Evolutionary conservation across 1,284 basidiomycete genomes (phyloP).

Genomic region (Cutaneotrichosporon mucoides): DNA sequence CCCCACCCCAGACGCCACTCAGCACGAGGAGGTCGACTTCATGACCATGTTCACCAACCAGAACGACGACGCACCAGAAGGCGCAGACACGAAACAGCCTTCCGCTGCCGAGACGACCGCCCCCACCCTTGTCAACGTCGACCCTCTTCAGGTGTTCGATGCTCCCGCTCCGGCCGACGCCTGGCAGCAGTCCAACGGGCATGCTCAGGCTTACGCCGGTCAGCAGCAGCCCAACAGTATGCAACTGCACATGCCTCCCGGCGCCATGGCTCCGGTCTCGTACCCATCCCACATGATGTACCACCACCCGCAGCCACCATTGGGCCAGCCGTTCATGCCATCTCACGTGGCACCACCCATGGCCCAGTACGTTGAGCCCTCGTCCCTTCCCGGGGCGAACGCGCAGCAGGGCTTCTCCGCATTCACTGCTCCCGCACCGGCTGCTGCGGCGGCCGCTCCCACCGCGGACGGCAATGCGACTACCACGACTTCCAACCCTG

Average conservation of each 20-base stretch:
- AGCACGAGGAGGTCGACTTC: conserved; percentile 21
- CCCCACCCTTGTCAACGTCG: conserved; percentile 6
- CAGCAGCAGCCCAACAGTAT: neutral
- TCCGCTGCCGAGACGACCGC: neutral
- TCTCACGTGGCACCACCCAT: neutral
- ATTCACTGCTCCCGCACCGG: conserved; percentile 1
- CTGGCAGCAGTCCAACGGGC: neutral
- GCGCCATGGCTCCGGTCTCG: conserved; percentile 1
- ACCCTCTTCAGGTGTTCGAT: conserved; percentile 12
- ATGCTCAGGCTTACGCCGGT: too few species aligned
- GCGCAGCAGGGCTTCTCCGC: conserved; percentile 2
- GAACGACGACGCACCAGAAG: conserved; percentile 9
- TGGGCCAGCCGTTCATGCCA: conserved; percentile 3
- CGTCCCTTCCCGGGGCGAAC: neutral
- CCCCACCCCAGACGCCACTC: conserved; percentile 5
- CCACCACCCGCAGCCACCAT: conserved; percentile 3
- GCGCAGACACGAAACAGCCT: neutral
- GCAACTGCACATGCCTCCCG: neutral
- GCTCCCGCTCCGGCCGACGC: neutral
- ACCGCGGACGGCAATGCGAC: too few species aligned
- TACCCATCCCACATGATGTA: conserved; percentile 5
- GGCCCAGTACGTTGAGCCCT: conserved; percentile 10
- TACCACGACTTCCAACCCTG: too few species aligned
- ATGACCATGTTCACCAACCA: conserved; percentile 24
- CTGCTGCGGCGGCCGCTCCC: neutral